Evolutionary conservation across 129 eudicot species (phyloP).

Genomic region (Cynara cardunculus): DNA sequence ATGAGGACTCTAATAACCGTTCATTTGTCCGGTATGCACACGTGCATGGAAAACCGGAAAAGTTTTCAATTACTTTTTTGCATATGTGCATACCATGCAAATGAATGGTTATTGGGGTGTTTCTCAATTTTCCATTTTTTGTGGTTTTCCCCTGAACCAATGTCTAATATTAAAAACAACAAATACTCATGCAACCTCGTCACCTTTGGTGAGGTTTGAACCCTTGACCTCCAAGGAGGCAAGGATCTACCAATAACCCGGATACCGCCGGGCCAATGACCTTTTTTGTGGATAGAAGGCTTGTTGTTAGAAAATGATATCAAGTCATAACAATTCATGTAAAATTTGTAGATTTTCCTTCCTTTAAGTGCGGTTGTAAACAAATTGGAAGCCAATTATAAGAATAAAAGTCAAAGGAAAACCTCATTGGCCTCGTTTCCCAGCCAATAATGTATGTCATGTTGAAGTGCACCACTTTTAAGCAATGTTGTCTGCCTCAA

Average conservation of each 20-base stretch:
- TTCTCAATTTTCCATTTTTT: not conserved
- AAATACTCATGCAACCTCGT: not conserved
- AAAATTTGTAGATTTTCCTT: not conserved
- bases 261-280: not conserved
- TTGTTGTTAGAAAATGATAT: not conserved
- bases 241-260: not conserved
- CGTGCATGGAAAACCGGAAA: not conserved
- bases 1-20: not conserved
- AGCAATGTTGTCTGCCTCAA: conserved; percentile 53
- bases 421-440: conserved; percentile 73
- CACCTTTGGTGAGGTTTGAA: not conserved
- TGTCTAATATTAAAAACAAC: no score
- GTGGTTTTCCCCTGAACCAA: not conserved
- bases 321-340: not conserved
- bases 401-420: conserved; percentile 2
- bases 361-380: not conserved
- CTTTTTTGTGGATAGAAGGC: not conserved
- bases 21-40: not conserved
- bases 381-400: conserved; percentile 8
- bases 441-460: conserved; percentile 78
- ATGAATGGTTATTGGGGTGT: not conserved
- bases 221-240: not conserved
- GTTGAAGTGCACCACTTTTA: conserved; percentile 48
- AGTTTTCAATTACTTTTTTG: not conserved
- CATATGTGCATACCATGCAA: not conserved